Conservation (phyloP, 2,329 filamentous ascomycete genomes). For the Aspergillus aculeatinus region DNA sequence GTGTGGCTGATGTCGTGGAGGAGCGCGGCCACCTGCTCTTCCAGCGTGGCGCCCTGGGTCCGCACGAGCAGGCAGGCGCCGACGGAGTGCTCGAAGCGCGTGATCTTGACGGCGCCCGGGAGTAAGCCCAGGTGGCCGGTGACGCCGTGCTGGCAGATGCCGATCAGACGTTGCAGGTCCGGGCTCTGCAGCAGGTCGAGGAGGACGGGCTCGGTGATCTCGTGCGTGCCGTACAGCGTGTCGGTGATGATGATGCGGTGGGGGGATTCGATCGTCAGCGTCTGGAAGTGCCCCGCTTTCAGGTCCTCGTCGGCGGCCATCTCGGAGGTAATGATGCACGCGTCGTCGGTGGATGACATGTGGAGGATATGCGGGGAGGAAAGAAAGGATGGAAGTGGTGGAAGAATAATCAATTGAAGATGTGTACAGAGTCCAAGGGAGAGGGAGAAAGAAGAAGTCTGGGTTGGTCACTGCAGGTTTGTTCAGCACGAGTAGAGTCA, state of each 20-base stretch:
- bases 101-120: conserved; percentile 29
- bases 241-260: conserved; percentile 31
- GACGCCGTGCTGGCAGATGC: conserved; percentile 41
- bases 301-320: neutral
- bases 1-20: conserved; percentile 45
- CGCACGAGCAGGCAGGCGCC: conserved; percentile 43
- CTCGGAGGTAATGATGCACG: neutral
- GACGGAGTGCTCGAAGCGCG: conserved; percentile 43
- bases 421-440: neutral
- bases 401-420: neutral
- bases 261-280: conserved; percentile 16
- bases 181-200: conserved; percentile 37
- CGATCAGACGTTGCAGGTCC: conserved; percentile 34
- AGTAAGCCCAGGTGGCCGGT: conserved; percentile 37
- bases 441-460: too few species aligned
- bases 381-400: neutral
- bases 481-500: neutral
- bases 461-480: neutral
- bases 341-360: neutral
- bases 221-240: conserved; percentile 36
- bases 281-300: conserved; percentile 20
- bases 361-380: neutral
- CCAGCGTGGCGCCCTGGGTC: conserved; percentile 33
- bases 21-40: conserved; percentile 41
- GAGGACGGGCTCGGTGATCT: conserved; percentile 38